Percentiles rank a stretch among this genome's conserved stretches.
Conservation (phyloP, 2,329 filamentous ascomycete species). For the Diaporthe sp. region DNA sequence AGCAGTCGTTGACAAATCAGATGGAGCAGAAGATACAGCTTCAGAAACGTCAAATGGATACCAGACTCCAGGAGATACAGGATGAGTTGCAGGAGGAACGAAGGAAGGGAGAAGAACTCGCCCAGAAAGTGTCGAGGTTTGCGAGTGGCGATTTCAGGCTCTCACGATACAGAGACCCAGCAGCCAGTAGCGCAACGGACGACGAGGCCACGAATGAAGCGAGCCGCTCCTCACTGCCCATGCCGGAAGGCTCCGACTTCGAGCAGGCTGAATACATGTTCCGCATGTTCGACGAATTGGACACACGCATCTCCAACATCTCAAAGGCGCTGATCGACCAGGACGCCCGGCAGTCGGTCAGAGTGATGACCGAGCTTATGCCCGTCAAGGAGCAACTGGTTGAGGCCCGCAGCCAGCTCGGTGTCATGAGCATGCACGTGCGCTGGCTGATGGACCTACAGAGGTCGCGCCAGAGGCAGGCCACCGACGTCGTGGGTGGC, state of each 20-base stretch:
- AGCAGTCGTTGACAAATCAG: slow-evolving; percentile 6
- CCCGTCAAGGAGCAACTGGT: slow-evolving; percentile 74
- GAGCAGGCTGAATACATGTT: slow-evolving; percentile 57
- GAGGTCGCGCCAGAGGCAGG: slow-evolving; percentile 43
- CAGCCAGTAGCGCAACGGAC: neutral
- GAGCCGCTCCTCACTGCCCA: neutral
- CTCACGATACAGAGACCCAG: neutral
- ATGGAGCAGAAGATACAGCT: slow-evolving; percentile 31
- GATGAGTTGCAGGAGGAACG: slow-evolving; percentile 18
- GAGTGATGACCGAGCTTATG: slow-evolving; percentile 73
- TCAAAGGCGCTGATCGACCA: slow-evolving; percentile 70
- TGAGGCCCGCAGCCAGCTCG: slow-evolving; percentile 70
- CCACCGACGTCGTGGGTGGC: slow-evolving; percentile 84
- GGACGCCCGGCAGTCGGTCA: slow-evolving; percentile 72
- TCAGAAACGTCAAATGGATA: slow-evolving; percentile 27
- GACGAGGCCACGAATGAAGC: neutral
- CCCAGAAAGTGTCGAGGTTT: slow-evolving; percentile 5
- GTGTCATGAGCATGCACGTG: slow-evolving; percentile 71
- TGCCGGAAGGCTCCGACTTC: slow-evolving; percentile 23
- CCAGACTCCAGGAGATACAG: neutral
- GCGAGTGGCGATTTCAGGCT: neutral
- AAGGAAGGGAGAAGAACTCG: slow-evolving; percentile 18
- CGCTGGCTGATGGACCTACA: slow-evolving; percentile 68
- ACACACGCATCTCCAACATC: slow-evolving; percentile 69
- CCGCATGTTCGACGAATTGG: slow-evolving; percentile 64